These are phyloP conservation scores for Salix caprea DNA, from an alignment of 345 rosid genomes.

Conservation along the genomic window DNA sequence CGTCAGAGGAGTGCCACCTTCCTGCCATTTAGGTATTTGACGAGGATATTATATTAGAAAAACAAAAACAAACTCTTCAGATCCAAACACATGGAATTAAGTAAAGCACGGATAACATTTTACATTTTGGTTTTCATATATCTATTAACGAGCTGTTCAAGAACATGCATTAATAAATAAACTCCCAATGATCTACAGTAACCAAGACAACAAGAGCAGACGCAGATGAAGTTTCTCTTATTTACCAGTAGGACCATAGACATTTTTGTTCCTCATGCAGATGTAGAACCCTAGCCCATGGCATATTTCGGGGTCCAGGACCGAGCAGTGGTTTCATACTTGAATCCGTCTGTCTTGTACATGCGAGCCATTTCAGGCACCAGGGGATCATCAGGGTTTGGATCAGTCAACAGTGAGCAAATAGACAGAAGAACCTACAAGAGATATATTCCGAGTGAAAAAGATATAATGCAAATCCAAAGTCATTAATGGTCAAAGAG, in stretches of 20 bases:
- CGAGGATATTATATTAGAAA: neutral
- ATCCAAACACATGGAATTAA: neutral
- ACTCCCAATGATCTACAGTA: neutral
- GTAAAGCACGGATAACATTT: neutral
- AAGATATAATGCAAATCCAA: neutral
- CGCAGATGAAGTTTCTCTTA: neutral
- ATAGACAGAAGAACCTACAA: conserved; percentile 13
- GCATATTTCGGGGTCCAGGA: conserved; percentile 23
- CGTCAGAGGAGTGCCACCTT: neutral
- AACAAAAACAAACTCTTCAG: neutral
- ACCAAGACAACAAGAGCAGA: neutral
- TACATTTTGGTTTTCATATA: neutral
- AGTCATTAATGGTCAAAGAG: neutral
- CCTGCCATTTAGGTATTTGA: neutral
- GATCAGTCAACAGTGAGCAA: conserved; percentile 20
- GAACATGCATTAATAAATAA: neutral
- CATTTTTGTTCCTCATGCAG: neutral
- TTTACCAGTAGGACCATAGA: neutral
- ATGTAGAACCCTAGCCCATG: conserved; percentile 6
- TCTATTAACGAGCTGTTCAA: neutral
- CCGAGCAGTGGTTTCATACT: conserved; percentile 20
- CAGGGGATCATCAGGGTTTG: conserved; percentile 22
- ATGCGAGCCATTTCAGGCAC: conserved; percentile 24
- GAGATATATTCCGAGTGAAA: neutral
- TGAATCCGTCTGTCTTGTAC: conserved; percentile 18